Conservation (phyloP, 2,329 filamentous ascomycete species). For the Botrytis byssoidea region DNA sequence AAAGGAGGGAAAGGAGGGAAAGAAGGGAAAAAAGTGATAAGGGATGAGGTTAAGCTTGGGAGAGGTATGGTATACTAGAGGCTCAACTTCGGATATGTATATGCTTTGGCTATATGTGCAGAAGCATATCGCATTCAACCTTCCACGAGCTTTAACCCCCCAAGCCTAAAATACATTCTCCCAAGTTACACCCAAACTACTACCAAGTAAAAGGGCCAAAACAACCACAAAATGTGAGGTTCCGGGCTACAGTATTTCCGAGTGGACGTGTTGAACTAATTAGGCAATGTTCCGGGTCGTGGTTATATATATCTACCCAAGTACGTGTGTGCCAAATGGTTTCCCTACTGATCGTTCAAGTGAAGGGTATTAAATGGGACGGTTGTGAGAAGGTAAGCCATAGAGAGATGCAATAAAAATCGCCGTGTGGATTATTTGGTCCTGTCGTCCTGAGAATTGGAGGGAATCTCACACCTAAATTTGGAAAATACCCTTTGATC, state of each 20-base stretch:
- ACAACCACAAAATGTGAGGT: neutral
- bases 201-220: neutral
- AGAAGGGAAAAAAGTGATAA: constrained; percentile 34
- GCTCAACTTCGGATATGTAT: neutral
- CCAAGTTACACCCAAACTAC: neutral
- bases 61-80: neutral
- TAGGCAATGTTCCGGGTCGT: neutral
- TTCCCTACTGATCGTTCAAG: neutral
- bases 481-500: neutral
- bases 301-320: neutral
- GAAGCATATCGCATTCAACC: neutral
- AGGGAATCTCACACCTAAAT: neutral
- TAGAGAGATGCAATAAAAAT: neutral
- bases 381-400: neutral
- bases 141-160: neutral
- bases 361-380: neutral
- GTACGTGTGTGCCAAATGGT: neutral
- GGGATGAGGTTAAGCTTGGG: neutral
- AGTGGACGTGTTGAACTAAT: neutral
- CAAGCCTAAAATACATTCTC: neutral
- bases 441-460: neutral
- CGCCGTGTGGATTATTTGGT: neutral
- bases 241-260: neutral
- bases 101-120: neutral
- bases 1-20: constrained; percentile 45